Base-by-base conservation (phyloP, 306 rosid genomes). In the Lupinus albus region DNA sequence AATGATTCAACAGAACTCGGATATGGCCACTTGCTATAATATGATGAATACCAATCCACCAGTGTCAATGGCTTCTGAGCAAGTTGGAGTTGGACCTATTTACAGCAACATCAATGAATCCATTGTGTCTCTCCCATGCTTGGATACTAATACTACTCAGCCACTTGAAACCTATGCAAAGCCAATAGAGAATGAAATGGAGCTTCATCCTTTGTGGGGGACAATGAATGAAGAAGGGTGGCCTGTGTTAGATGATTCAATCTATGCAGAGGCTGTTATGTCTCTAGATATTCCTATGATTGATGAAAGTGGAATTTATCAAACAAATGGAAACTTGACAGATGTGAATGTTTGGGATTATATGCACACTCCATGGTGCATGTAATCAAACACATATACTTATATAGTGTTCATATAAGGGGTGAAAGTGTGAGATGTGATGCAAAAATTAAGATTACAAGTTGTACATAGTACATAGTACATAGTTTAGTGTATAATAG, bases 241-340 rank as follows among this genome's bases (percentile, higher is more conserved):
- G 1, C 79, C 88, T 0, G 78, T 55, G 51, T 79, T 87, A 1
- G 89, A 88, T 41, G 91, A 92, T 12, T 75, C 91, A 0, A 70
- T 89, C 1, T 92, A 93, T 96, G 69, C 77, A 1, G 96, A 92
- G 74, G 95, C 91, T 1, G 84, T 84, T 28, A 76, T 86, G 89
- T 82, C 95, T 4, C 35, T 87, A 0, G 91, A 89, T 70, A 77
- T 78, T 39, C 88, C 96, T 1, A 32, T 73, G 7, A 50, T 80
- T 76, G 78, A 71, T 9, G 75, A 74, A 44, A 53, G 51, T 0
- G 68, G 64, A 1, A 28, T 49, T 18, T 82, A 76, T 51, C 28
- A 57, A 1, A 48, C 36, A 0, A 66, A 53, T 0, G 69, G 61
- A 11, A 77, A 77, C 66, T 46, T 81, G 28, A 68, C 58, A 1